phyloP scores from a whole-genome alignment of 2,329 filamentous ascomycete species.

The Penicillium sp. region DNA sequence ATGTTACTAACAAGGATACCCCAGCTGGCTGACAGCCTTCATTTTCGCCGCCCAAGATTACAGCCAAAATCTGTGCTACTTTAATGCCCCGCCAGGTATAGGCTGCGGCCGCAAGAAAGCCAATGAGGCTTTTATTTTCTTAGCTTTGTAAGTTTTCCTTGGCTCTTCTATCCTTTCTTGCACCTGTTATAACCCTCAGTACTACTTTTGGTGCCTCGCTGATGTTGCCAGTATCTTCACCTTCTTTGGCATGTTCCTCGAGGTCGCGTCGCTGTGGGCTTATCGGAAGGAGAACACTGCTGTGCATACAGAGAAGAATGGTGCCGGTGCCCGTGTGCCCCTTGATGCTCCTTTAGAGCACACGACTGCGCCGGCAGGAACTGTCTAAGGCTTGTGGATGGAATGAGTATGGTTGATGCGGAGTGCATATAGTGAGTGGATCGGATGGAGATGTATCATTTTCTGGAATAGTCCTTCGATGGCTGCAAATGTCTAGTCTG shows the following conservation, averaged over 20 bases:
- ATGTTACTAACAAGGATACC: conserved; percentile 1
- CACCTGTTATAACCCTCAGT: neutral
- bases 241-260: conserved; percentile 36
- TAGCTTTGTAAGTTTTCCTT: conserved; percentile 39
- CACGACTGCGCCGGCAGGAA: conserved; percentile 8
- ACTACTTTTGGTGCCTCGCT: neutral
- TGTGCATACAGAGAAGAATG: conserved; percentile 23
- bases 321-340: conserved; percentile 13
- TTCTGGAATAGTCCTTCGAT: no score
- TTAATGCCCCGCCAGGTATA: conserved; percentile 29
- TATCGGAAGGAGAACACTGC: conserved; percentile 22
- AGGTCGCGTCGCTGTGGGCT: conserved; percentile 34
- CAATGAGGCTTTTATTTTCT: conserved; percentile 43
- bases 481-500: no score
- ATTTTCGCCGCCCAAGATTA: conserved; percentile 47
- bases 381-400: conserved; percentile 10
- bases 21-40: conserved; percentile 45
- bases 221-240: conserved; percentile 36
- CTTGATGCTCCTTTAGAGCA: conserved; percentile 15
- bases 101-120: conserved; percentile 38
- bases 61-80: conserved; percentile 27
- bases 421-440: no score
- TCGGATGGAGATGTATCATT: no score
- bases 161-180: neutral
- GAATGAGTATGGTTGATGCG: no score